Percentiles rank a stretch among this genome's conserved stretches.
These are phyloP conservation scores for Onygenales sp. DNA, from an alignment of 2,329 filamentous ascomycete species.

Conservation along the genomic window DNA sequence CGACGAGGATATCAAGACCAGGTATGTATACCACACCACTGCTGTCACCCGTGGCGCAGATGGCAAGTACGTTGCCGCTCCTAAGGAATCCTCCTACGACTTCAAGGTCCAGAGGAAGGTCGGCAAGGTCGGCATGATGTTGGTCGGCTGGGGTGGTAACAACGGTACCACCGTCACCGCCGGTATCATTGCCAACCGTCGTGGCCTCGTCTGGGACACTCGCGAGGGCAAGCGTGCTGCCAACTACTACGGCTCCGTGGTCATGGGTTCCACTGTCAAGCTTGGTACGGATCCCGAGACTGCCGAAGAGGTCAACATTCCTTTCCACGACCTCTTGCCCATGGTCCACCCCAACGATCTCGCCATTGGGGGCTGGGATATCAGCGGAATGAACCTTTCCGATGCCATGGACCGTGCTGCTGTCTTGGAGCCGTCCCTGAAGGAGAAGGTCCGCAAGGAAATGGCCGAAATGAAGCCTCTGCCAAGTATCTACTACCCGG, in stretches of 20 bases:
- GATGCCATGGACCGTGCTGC: conserved; percentile 90
- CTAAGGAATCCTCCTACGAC: conserved; percentile 84
- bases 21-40: conserved; percentile 95
- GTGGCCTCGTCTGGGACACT: conserved; percentile 80
- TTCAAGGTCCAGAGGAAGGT: conserved; percentile 96
- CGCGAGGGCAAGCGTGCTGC: conserved; percentile 74
- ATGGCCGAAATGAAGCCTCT: conserved; percentile 82
- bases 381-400: conserved; percentile 80
- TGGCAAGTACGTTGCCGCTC: conserved; percentile 73
- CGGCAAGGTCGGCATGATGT: conserved; percentile 91
- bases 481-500: conserved; percentile 95
- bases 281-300: conserved; percentile 80
- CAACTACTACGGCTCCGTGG: conserved; percentile 97
- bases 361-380: conserved; percentile 94
- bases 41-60: conserved; percentile 60
- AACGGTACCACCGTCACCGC: conserved; percentile 96
- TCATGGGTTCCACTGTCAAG: conserved; percentile 97
- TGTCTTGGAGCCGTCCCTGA: conserved; percentile 91
- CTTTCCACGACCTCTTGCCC: conserved; percentile 85
- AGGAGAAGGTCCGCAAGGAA: conserved; percentile 82
- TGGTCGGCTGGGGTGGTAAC: conserved; percentile 96
- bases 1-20: conserved; percentile 77
- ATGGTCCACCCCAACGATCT: conserved; percentile 98
- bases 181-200: conserved; percentile 92
- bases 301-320: conserved; percentile 84